phyloP scores from a whole-genome alignment of 2,329 filamentous ascomycete species.

The Lasiodiplodia theobromae region DNA sequence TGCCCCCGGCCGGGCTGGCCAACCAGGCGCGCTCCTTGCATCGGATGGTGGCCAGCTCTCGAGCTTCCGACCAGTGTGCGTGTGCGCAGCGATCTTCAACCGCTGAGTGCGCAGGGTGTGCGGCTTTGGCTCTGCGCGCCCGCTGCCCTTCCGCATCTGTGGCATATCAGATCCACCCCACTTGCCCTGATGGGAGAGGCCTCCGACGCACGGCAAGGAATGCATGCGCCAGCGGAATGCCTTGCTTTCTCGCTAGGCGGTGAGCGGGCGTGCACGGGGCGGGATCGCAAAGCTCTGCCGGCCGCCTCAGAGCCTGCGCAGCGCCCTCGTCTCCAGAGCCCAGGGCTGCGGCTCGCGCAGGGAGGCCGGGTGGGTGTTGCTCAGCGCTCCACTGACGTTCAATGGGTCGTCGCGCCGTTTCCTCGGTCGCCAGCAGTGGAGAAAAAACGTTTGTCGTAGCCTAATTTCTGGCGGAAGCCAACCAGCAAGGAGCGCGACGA shows the following conservation, averaged over 20 bases:
- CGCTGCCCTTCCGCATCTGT: slow-evolving; percentile 3
- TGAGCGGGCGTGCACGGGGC: slow-evolving; percentile 19
- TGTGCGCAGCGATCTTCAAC: slow-evolving; percentile 25
- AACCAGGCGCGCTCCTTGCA: slow-evolving; percentile 25
- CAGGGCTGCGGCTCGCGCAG: slow-evolving; percentile 21
- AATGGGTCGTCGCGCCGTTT: slow-evolving; percentile 11
- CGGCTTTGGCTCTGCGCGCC: slow-evolving; percentile 15
- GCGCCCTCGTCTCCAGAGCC: slow-evolving; percentile 19
- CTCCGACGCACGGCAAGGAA: slow-evolving; percentile 20
- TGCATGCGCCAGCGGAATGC: slow-evolving; percentile 19
- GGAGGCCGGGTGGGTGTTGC: neutral
- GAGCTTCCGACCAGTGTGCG: slow-evolving; percentile 18
- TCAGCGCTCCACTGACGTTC: neutral
- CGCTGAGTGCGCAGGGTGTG: slow-evolving; percentile 15
- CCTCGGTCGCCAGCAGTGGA: slow-evolving; percentile 19
- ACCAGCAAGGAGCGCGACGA: slow-evolving; percentile 8
- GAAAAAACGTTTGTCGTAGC: slow-evolving; percentile 24
- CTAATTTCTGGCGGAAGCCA: slow-evolving; percentile 20
- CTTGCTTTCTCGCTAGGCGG: slow-evolving; percentile 18
- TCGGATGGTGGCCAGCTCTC: slow-evolving; percentile 23
- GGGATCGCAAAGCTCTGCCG: slow-evolving; percentile 9
- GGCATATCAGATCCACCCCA: slow-evolving; percentile 25
- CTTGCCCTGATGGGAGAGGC: slow-evolving; percentile 1
- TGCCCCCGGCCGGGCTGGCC: slow-evolving; percentile 6
- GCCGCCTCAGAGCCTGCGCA: neutral